These are phyloP conservation scores for Asterophora parasitica DNA, from an alignment of 768 basidiomycete genomes.

Conservation along the genomic window DNA sequence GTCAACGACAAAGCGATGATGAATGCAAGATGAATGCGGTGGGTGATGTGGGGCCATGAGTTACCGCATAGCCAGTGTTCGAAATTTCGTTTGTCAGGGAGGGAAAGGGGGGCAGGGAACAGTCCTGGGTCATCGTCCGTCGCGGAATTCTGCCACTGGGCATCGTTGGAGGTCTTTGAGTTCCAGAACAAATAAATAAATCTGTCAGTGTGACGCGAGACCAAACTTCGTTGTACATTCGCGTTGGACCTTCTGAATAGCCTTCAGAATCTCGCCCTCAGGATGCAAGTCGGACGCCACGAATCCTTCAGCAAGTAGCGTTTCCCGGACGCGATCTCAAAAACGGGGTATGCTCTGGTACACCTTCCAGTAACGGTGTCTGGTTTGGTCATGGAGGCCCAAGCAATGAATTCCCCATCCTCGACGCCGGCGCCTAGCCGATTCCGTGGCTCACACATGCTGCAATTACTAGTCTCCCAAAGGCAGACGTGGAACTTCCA, in stretches of 20 bases:
- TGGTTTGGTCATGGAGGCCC: constrained; percentile 6
- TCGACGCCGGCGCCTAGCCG: neutral
- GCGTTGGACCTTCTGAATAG: no score
- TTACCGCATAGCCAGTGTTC: no score
- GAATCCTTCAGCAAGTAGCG: constrained; percentile 24
- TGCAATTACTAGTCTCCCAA: constrained; percentile 4
- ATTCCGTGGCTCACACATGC: no score
- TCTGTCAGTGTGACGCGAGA: constrained; percentile 20
- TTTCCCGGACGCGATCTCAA: constrained; percentile 7
- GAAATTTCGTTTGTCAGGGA: no score
- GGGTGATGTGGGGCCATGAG: constrained; percentile 6
- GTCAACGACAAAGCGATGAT: no score
- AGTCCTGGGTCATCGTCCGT: constrained; percentile 12
- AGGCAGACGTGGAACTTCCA: no score
- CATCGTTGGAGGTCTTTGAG: constrained; percentile 10
- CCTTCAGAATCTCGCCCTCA: constrained; percentile 19
- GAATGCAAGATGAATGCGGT: constrained; percentile 17
- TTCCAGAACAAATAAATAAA: constrained; percentile 8
- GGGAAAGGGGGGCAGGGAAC: neutral
- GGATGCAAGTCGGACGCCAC: constrained; percentile 18
- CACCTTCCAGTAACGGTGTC: constrained; percentile 11
- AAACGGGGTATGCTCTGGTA: constrained; percentile 16
- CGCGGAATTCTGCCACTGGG: neutral
- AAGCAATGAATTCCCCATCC: constrained; percentile 13
- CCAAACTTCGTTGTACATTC: no score